Evolutionary conservation across 1,139 yeast species (phyloP).

Genomic region (Meyerozyma smithsonii): DNA sequence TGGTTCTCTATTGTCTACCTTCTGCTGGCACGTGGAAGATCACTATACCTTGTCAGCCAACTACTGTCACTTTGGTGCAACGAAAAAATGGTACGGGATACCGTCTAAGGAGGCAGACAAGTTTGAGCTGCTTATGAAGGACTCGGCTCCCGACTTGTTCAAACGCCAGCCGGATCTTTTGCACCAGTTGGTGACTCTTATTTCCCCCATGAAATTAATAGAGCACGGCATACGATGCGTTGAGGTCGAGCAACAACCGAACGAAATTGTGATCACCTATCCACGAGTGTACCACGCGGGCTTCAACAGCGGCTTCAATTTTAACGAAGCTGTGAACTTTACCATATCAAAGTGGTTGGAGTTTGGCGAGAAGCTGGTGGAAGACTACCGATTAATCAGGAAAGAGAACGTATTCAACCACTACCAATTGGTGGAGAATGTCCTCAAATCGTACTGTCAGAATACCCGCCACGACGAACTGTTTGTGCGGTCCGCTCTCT

Average conservation of each 20-base stretch:
- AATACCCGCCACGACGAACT: slow-evolving; percentile 3
- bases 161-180: slow-evolving; percentile 82
- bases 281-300: slow-evolving; percentile 83
- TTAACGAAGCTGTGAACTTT: slow-evolving; percentile 79
- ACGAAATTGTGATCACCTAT: slow-evolving; percentile 69
- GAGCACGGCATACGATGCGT: slow-evolving; percentile 56
- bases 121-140: slow-evolving; percentile 52
- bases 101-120: slow-evolving; percentile 51
- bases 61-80: slow-evolving; percentile 70
- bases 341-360: slow-evolving; percentile 67
- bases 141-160: slow-evolving; percentile 76
- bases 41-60: slow-evolving; percentile 76
- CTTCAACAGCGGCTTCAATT: slow-evolving; percentile 70
- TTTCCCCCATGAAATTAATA: slow-evolving; percentile 59
- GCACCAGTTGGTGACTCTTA: slow-evolving; percentile 78
- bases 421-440: slow-evolving; percentile 35
- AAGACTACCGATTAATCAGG: slow-evolving; percentile 49
- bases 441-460: slow-evolving; percentile 15
- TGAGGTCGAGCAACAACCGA: slow-evolving; percentile 76
- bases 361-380: slow-evolving; percentile 54
- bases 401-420: slow-evolving; percentile 58
- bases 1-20: slow-evolving; percentile 70
- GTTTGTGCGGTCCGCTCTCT: slow-evolving; percentile 22
- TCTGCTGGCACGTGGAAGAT: slow-evolving; percentile 86
- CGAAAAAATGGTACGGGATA: slow-evolving; percentile 77